Conservation (phyloP, 768 basidiomycete species). For the Tulasnella calospora region DNA sequence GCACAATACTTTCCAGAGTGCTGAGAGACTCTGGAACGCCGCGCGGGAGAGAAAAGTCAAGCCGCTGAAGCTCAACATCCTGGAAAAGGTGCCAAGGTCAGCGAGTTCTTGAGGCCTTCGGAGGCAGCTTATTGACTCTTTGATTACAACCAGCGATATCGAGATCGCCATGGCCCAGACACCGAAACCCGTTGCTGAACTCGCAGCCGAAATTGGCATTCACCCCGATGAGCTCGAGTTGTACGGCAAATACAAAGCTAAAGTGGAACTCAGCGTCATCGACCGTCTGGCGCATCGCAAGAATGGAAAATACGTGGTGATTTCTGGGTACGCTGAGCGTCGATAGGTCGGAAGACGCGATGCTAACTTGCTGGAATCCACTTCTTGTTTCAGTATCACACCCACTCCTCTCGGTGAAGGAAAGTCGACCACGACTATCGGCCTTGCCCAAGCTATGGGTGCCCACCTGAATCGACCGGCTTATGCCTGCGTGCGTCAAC, state of each 20-base stretch:
- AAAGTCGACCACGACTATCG: conserved; percentile 96
- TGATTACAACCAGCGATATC: conserved; percentile 56
- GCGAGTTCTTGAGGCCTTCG: neutral
- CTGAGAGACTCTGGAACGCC: conserved; percentile 73
- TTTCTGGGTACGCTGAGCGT: conserved; percentile 63
- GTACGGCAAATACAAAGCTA: conserved; percentile 96
- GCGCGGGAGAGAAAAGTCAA: conserved; percentile 61
- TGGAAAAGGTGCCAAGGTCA: conserved; percentile 75
- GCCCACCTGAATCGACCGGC: conserved; percentile 89
- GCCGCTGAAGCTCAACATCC: conserved; percentile 72
- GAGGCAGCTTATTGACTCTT: neutral
- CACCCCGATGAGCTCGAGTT: conserved; percentile 81
- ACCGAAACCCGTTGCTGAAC: conserved; percentile 78
- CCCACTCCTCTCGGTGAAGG: conserved; percentile 97
- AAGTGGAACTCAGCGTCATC: conserved; percentile 85
- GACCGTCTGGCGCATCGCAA: conserved; percentile 78
- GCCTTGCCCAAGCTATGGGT: conserved; percentile 91
- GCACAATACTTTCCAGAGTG: conserved; percentile 85
- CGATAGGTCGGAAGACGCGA: neutral
- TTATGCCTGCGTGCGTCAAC: conserved; percentile 96
- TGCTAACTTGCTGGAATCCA: neutral
- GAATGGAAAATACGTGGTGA: conserved; percentile 93
- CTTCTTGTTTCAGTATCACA: conserved; percentile 59
- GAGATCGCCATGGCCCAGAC: conserved; percentile 93
- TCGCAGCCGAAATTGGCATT: conserved; percentile 85